Percentiles rank a stretch among this genome's conserved stretches.
Evolutionary conservation across 805 yeast species (phyloP).

Genomic region (Nakazawaea wickerhamii): DNA sequence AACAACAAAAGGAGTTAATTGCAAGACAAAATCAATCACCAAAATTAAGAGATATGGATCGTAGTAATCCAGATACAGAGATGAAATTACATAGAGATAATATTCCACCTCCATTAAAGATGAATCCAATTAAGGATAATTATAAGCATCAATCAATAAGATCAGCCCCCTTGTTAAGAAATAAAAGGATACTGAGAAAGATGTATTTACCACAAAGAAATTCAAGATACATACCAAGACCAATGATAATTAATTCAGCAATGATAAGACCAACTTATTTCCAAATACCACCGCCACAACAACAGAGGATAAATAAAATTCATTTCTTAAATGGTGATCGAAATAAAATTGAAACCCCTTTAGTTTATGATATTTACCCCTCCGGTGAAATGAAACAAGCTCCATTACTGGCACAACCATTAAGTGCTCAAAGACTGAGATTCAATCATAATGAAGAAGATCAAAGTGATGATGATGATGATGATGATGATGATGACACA

Average conservation of each 20-base stretch:
- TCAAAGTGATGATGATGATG: neutral
- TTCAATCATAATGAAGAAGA: constrained; percentile 18
- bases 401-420: constrained; percentile 37
- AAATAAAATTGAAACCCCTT: too few relatives aligned
- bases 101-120: constrained; percentile 6
- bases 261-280: too few relatives aligned
- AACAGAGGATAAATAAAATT: neutral
- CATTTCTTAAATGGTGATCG: neutral
- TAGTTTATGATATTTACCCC: constrained; percentile 36
- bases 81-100: too few relatives aligned
- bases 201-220: neutral
- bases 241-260: too few relatives aligned
- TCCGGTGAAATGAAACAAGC: constrained; percentile 33
- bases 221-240: too few relatives aligned
- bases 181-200: constrained; percentile 1
- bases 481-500: neutral
- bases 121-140: neutral
- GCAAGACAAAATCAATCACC: neutral
- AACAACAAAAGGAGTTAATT: constrained; percentile 8
- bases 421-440: constrained; percentile 33
- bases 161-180: constrained; percentile 4
- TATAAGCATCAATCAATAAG: neutral
- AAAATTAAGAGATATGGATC: too few relatives aligned
- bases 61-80: too few relatives aligned
- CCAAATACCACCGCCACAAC: too few relatives aligned